Conservation (phyloP, 2,329 filamentous ascomycete genomes). For the Oidium heveae region DNA sequence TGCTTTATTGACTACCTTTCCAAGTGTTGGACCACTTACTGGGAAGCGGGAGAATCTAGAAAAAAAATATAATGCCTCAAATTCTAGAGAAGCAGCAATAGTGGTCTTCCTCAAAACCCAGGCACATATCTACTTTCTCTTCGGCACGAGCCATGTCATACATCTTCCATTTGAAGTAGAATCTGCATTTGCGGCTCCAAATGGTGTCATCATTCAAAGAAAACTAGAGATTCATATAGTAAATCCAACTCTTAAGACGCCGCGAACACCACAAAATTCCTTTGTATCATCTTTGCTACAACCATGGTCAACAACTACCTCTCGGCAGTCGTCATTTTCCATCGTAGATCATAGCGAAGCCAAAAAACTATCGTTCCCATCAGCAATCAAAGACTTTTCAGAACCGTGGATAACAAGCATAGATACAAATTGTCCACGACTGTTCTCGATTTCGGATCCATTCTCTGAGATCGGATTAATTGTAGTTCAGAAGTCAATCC, state of each 20-base stretch:
- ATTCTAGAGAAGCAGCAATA: conserved; percentile 33
- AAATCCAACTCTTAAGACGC: conserved; percentile 28
- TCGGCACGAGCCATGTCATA: conserved; percentile 67
- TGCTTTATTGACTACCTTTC: conserved; percentile 65
- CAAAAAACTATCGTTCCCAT: conserved; percentile 26
- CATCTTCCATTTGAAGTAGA: conserved; percentile 92
- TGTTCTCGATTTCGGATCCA: conserved; percentile 70
- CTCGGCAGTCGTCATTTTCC: conserved; percentile 27
- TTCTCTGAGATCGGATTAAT: conserved; percentile 67
- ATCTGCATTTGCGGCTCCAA: conserved; percentile 55
- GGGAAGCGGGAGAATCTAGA: conserved; percentile 4
- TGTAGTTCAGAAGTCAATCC: conserved; percentile 29
- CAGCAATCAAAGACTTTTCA: conserved; percentile 31
- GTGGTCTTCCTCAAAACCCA: conserved; percentile 84
- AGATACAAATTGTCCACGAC: conserved; percentile 40
- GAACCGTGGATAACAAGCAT: conserved; percentile 25
- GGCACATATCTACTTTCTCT: conserved; percentile 77
- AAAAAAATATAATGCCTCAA: conserved; percentile 9
- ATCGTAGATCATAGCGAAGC: conserved; percentile 29
- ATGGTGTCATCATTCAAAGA: conserved; percentile 67
- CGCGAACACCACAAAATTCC: conserved; percentile 51
- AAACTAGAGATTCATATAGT: conserved; percentile 31
- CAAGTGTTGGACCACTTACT: conserved; percentile 14
- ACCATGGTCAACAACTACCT: conserved; percentile 22
- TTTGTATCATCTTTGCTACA: conserved; percentile 48